These are phyloP conservation scores for Globisporangium nagaii DNA, from an alignment of 352 stramenopile genomes.

Conservation along the genomic window DNA sequence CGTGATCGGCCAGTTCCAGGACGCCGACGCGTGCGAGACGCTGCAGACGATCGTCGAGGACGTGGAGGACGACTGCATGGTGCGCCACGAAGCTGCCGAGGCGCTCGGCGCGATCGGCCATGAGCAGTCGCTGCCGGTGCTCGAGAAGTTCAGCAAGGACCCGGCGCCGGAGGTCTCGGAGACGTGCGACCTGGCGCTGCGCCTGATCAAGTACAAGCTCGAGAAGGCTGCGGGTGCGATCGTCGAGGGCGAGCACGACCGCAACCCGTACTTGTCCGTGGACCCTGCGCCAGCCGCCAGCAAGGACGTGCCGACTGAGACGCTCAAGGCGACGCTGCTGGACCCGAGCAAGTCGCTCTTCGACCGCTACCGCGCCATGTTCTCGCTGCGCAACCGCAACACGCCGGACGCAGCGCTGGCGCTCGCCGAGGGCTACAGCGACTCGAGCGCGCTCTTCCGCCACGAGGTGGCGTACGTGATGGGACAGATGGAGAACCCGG, in stretches of 20 bases:
- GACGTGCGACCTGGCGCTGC: constrained; percentile 92
- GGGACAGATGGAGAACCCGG: constrained; percentile 90
- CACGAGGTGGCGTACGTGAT: constrained; percentile 94
- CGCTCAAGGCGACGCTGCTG: constrained; percentile 87
- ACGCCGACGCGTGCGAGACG: constrained; percentile 73
- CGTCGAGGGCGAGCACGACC: constrained; percentile 59
- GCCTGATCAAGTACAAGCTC: constrained; percentile 90
- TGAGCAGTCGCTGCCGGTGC: constrained; percentile 61
- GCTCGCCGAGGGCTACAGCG: constrained; percentile 65
- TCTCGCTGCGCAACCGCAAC: constrained; percentile 96
- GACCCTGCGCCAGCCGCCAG: constrained; percentile 91
- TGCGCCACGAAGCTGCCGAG: constrained; percentile 94
- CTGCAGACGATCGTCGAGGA: constrained; percentile 79
- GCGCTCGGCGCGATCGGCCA: constrained; percentile 95
- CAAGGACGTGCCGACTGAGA: constrained; percentile 58
- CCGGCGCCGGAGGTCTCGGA: constrained; percentile 90
- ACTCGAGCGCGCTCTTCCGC: constrained; percentile 82
- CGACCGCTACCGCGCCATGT: constrained; percentile 96
- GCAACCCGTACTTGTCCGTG: constrained; percentile 91
- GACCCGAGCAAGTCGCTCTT: constrained; percentile 89
- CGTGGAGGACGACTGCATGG: constrained; percentile 88
- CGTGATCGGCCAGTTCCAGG: constrained; percentile 97
- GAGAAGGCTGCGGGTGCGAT: constrained; percentile 47
- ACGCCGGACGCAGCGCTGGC: constrained; percentile 81
- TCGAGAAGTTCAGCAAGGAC: constrained; percentile 84